Evolutionary conservation across 108 stramenopile genomes (phyloP).

Genomic region (Skeletonema menzelii): DNA sequence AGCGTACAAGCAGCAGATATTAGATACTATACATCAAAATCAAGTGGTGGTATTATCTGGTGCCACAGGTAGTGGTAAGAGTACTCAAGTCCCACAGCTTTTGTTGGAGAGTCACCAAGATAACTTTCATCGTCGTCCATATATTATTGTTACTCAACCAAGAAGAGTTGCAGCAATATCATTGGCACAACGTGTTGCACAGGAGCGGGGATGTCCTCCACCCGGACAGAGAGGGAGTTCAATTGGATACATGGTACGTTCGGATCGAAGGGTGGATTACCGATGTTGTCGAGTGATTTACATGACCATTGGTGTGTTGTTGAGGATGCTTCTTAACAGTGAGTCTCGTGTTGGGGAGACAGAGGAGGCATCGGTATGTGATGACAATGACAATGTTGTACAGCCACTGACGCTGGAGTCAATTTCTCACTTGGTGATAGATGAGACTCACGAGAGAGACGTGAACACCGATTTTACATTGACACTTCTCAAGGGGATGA

Average conservation of each 20-base stretch:
- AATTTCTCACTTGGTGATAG: conserved; percentile 81
- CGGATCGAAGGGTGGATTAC: conserved; percentile 43
- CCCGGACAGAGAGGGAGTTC: conserved; percentile 49
- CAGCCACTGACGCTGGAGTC: conserved; percentile 27
- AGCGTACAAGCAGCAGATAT: conserved; percentile 39
- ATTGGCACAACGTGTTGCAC: conserved; percentile 89
- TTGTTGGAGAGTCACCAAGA: conserved; percentile 43
- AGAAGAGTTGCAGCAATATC: conserved; percentile 87
- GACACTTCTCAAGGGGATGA: conserved; percentile 50
- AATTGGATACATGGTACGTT: conserved; percentile 80
- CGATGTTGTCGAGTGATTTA: conserved; percentile 61
- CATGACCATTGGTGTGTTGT: conserved; percentile 84
- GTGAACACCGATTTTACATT: conserved; percentile 72
- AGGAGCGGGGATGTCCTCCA: conserved; percentile 60
- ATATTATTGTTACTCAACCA: conserved; percentile 90
- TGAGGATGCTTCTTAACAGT: conserved; percentile 61
- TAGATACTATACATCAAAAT: conserved; percentile 29
- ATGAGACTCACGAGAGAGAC: conserved; percentile 82
- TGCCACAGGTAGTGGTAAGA: conserved; percentile 83
- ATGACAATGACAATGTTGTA: conserved; percentile 2
- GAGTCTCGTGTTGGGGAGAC: conserved; percentile 18
- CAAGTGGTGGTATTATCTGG: conserved; percentile 70
- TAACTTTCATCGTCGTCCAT: conserved; percentile 24
- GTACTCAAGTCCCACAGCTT: conserved; percentile 88
- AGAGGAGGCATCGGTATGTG: neutral